Evolutionary conservation across 1,284 basidiomycete species (phyloP), one percentile per base, ranked within the genome.

Genomic region (Afroboletus lepidellus): DNA sequence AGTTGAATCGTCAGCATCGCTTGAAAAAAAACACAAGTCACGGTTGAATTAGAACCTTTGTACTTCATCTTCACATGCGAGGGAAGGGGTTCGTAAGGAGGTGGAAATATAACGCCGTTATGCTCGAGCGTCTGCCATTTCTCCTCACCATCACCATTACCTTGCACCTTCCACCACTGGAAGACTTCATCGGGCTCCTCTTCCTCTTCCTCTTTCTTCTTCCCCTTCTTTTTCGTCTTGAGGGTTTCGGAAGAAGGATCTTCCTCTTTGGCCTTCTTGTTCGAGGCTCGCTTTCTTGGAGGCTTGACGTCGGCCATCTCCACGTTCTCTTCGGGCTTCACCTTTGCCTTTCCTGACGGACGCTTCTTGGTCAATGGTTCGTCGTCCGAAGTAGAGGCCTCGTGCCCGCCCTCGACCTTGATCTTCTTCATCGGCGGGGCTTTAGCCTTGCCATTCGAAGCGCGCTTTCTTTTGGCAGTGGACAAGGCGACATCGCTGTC

Each of bases 111-210:
- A 33, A 99, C 95, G 46, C 95, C 97, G 59, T 84, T 87, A 73
- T 99, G 97, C 66, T 94, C 86, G 43, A 99, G 80, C 11, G 91
- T 95, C 50, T 83, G 83, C 97, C 97, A 99, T 72, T 98, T 95
- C 58, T 83, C 77, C 25, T 84, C 78, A 6, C 84, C 89, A 66
- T 95, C 91, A 53, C 83, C 84, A 53, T 85, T 76, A 21, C 74
- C 75, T 61, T 87, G 78, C 41, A 75, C 73, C 67, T 90, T 85
- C 93, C 92, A 95, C 92, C 92, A 95, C 60, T 83, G 81, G 69
- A 83, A 92, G 39, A 82, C 75, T 50, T 86, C 85, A 60, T 88
- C 88, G 54, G 84, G 72, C 45, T 82, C 83, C 54, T 85, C 77
- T 62, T 82, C 83, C 54, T 85, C 77, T 62, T 78, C 81, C 63